Conservation (phyloP, 257 asterid genomes). For the Knoxia roxburghii region DNA sequence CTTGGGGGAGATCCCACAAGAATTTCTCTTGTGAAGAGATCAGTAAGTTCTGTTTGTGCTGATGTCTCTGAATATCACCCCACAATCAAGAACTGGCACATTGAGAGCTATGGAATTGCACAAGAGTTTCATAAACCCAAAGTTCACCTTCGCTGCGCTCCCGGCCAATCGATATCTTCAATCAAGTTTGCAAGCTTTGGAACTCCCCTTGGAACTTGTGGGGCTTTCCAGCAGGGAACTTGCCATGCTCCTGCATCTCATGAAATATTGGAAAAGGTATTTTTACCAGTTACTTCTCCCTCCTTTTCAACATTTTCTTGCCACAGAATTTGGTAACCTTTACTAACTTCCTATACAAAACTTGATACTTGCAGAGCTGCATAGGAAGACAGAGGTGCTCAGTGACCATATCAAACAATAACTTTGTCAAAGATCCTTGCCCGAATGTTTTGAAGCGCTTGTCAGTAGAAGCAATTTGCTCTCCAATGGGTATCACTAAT, state of each 20-base stretch:
- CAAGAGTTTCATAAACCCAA: slow-evolving; percentile 62
- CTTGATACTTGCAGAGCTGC: slow-evolving; percentile 56
- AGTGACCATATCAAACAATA: slow-evolving; percentile 61
- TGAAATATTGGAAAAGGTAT: slow-evolving; percentile 65
- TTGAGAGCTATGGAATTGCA: slow-evolving; percentile 58
- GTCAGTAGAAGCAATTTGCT: slow-evolving; percentile 80
- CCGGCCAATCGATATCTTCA: slow-evolving; percentile 63
- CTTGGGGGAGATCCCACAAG: slow-evolving; percentile 84
- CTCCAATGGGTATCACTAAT: slow-evolving; percentile 25
- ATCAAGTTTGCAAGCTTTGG: slow-evolving; percentile 97
- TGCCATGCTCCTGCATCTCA: slow-evolving; percentile 81
- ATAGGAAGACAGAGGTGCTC: slow-evolving; percentile 63
- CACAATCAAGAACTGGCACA: slow-evolving; percentile 69
- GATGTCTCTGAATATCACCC: slow-evolving; percentile 87
- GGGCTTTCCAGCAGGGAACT: slow-evolving; percentile 75
- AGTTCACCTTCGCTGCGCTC: slow-evolving; percentile 62
- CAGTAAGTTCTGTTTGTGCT: slow-evolving; percentile 69
- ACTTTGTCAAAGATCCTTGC: slow-evolving; percentile 84
- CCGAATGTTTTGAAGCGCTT: slow-evolving; percentile 67
- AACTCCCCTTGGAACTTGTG: slow-evolving; percentile 86
- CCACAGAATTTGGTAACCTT: not conserved
- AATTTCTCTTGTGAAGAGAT: slow-evolving; percentile 68
- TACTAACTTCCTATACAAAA: not conserved
- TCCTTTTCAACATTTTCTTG: not conserved
- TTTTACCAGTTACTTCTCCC: not conserved